Conservation (phyloP, 2,329 filamentous ascomycete species). For the Plectosphaerella sp. region DNA sequence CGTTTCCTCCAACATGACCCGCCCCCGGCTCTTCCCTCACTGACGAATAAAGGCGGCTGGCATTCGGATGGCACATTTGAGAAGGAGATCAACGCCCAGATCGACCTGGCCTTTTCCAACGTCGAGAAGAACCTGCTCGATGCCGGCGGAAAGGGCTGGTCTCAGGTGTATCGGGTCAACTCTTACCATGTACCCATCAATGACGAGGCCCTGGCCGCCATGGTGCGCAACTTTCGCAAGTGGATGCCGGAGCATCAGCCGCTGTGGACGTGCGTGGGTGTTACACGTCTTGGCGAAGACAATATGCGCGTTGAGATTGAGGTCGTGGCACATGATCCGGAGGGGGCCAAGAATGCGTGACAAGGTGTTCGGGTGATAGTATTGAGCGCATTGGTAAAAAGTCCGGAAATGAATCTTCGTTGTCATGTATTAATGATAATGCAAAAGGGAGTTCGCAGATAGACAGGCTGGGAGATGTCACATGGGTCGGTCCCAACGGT, state of each 20-base stretch:
- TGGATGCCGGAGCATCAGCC: slow-evolving; percentile 49
- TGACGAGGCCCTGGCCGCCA: slow-evolving; percentile 30
- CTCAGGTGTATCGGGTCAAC: slow-evolving; percentile 46
- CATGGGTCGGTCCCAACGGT: no score
- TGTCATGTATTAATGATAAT: no score
- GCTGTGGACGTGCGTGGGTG: slow-evolving; percentile 49
- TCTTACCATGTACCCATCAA: slow-evolving; percentile 39
- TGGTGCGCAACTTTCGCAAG: slow-evolving; percentile 42
- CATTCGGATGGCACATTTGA: slow-evolving; percentile 19
- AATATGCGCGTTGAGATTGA: slow-evolving; percentile 58
- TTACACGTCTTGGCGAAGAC: slow-evolving; percentile 38
- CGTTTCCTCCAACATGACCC: background rate
- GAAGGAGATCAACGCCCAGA: slow-evolving; percentile 35
- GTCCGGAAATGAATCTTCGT: no score
- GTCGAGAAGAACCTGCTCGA: slow-evolving; percentile 45
- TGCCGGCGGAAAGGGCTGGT: slow-evolving; percentile 52
- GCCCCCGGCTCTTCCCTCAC: no score
- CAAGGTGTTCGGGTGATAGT: no score
- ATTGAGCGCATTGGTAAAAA: no score
- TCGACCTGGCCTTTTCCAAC: slow-evolving; percentile 52
- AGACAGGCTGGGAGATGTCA: no score
- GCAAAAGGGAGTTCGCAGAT: no score
- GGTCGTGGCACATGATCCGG: slow-evolving; percentile 40
- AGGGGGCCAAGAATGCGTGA: slow-evolving; percentile 21
- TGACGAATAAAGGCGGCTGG: slow-evolving; percentile 22